Evolutionary conservation across 352 stramenopile genomes (phyloP), one percentile per base, ranked within the genome.

Genomic region (Pythium myriotylum): DNA sequence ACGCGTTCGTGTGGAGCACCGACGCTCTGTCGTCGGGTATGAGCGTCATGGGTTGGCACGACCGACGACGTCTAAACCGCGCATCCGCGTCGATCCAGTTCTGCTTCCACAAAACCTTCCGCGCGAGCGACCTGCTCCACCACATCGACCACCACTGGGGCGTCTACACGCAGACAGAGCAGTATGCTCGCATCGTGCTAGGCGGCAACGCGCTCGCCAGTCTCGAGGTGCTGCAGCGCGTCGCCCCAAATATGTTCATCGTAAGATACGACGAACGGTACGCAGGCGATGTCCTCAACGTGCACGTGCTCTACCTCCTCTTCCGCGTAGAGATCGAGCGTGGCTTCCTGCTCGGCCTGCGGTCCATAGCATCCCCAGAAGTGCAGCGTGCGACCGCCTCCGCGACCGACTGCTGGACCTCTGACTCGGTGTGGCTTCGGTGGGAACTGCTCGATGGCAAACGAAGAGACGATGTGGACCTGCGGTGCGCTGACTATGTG

Each of bases 11-110:
- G 17, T 46, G 41, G 58, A 20, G 58, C 7, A 17, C n/a, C 23
- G 49, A 54, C 50, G 54, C 42, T 19, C 54, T 23, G 23, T 54
- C 17, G 17, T 59, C 49, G 7, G 58, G 49, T 9, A 23, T 59
- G 27, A 59, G 42, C 41, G 33, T 66, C 40, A 27, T 66, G 29
- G 49, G 58, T n/a, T 66, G 58, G 58, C 49, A 46, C 19, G 58
- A 66, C 58, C 10, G 27, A 20, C 41, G 40, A 3, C 48, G 43
- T 17, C 17, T 58, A n/a, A 40, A 59, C 41, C 43, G 22, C 14
- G 32, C 22, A 8, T 35, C 32, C 1, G 43, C 40, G 3, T 43
- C 27, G 20, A 51, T 59, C 4, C 49, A 66, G 29, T 66, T 66
- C 17, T 39, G 58, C 12, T 59, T 66, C 24, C 27, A 54, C 49